Percentiles rank a stretch among this genome's conserved stretches.
phyloP scores from a whole-genome alignment of 163 green algal species.

The Scenedesmus sp. region DNA sequence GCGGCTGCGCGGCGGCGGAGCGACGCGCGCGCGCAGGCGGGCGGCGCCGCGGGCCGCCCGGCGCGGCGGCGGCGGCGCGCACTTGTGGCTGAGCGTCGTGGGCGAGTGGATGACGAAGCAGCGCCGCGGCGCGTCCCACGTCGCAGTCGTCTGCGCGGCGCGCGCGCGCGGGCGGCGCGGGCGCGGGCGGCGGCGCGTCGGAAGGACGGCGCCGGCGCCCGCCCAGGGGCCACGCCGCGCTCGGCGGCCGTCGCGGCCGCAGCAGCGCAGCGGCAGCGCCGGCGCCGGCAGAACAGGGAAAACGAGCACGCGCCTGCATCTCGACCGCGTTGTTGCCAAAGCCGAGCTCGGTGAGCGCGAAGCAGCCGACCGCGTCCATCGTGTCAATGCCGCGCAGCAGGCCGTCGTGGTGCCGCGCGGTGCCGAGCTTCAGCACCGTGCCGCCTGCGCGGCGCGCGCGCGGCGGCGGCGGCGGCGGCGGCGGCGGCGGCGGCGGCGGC shows the following conservation, averaged over 20 bases:
- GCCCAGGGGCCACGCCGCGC: too few species aligned
- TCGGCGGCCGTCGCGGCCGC: too few species aligned
- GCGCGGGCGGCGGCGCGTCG: too few species aligned
- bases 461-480: too few species aligned
- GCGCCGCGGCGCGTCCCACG: slow-evolving; percentile 46
- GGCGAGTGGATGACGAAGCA: slow-evolving; percentile 41
- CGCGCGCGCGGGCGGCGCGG: too few species aligned
- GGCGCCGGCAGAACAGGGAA: slow-evolving; percentile 60
- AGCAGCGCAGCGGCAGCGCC: slow-evolving; percentile 88
- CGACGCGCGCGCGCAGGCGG: too few species aligned
- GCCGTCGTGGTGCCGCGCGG: slow-evolving; percentile 75
- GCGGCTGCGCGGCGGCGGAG: too few species aligned
- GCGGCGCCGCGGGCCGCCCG: too few species aligned
- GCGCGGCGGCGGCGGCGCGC: too few species aligned
- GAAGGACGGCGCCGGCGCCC: too few species aligned
- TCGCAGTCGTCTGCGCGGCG: slow-evolving; percentile 86
- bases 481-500: too few species aligned
- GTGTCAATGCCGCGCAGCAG: slow-evolving; percentile 81
- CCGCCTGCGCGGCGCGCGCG: slow-evolving; percentile 47
- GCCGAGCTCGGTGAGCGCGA: slow-evolving; percentile 96
- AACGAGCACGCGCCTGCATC: slow-evolving; percentile 60
- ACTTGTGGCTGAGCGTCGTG: slow-evolving; percentile 49
- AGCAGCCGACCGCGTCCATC: slow-evolving; percentile 88
- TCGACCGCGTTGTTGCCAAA: slow-evolving; percentile 93
- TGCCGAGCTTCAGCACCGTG: slow-evolving; percentile 92